Evolutionary conservation across 2,329 filamentous ascomycete genomes (phyloP), one percentile per base, ranked within the genome.

Genomic region (Lasiodiplodia citricola): DNA sequence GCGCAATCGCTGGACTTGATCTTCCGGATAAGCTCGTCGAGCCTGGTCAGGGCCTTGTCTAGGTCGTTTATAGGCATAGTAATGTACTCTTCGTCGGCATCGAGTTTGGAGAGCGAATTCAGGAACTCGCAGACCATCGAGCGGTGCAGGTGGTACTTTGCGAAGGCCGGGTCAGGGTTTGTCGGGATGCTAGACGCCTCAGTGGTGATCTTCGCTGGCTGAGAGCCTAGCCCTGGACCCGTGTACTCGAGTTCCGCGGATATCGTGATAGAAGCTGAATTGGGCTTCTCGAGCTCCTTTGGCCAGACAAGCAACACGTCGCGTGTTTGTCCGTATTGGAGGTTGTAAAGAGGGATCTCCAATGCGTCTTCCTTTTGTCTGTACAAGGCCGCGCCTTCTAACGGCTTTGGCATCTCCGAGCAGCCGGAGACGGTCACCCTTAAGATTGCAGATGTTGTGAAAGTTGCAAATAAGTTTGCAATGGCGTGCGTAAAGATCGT

Each of bases 401-500:
- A 64, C 11, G 47, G 28, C 41, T 57, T 56, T 4, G 38, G 28
- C 28, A 35, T 31, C 28, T 52, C 23, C 10, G 47, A 38, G 21
- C 41, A 44, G 16, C 64, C 64, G 11, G 54, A 21, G 35, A 35
- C 21, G 7, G 21, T 50, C 2, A 67, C 23, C 0, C 75, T 76
- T 2, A 90, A 74, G 0, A 72, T 77, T 2, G 84, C 84, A 0
- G 80, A 78, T 4, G 80, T 84, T 2, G 87, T 87, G 70, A 84
- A 88, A 0, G 87, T 90, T 2, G 85, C 83, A 72, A 88, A 87
- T 2, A 90, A 74, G 71, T 90, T 88, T 21, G 88, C 87, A 2
- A 89, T 82, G 2, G 88, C 86, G 72, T 90, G 87, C 3, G 89
- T 82, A 70, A 90, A 89, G 3, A 88, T 86, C 2, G 88, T 90